Conservation (phyloP, 768 basidiomycete genomes). For the Psilocybe cyanescens region DNA sequence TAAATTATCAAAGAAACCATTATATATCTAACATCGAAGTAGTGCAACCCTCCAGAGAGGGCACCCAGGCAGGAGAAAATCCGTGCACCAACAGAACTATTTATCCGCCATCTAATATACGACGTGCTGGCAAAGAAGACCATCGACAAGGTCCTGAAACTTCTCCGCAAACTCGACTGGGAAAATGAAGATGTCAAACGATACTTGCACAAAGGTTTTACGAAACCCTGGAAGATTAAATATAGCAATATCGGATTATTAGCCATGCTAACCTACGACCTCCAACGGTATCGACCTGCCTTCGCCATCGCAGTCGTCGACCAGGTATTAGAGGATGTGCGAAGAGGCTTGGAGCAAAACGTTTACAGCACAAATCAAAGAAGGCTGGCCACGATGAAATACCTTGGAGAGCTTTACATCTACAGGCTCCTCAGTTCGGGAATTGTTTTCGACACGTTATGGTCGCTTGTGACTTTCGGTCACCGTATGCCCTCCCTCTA, state of each 20-base stretch:
- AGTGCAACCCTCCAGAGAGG: conserved; percentile 98
- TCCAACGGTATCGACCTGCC: conserved; percentile 90
- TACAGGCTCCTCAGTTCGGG: conserved; percentile 89
- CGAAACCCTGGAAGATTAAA: conserved; percentile 98
- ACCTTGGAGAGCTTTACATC: conserved; percentile 96
- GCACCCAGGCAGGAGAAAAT: conserved; percentile 85
- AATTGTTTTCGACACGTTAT: conserved; percentile 91
- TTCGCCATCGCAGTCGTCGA: conserved; percentile 91
- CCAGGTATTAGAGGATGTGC: conserved; percentile 92
- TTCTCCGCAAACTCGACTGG: conserved; percentile 95
- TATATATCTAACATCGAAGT: not conserved
- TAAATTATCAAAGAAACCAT: not conserved
- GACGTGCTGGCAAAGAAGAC: conserved; percentile 93
- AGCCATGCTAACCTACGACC: conserved; percentile 94
- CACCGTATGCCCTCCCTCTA: conserved; percentile 71
- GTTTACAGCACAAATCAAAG: conserved; percentile 95
- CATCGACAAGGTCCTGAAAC: conserved; percentile 93
- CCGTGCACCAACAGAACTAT: conserved; percentile 86
- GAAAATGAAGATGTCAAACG: conserved; percentile 68
- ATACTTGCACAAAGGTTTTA: conserved; percentile 86
- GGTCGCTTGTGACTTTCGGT: conserved; percentile 94
- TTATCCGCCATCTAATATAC: conserved; percentile 93
- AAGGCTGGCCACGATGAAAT: conserved; percentile 89
- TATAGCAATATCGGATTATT: conserved; percentile 87
- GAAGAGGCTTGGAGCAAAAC: conserved; percentile 91